Conservation (phyloP, 768 basidiomycete genomes). For the Suillus decipiens region DNA sequence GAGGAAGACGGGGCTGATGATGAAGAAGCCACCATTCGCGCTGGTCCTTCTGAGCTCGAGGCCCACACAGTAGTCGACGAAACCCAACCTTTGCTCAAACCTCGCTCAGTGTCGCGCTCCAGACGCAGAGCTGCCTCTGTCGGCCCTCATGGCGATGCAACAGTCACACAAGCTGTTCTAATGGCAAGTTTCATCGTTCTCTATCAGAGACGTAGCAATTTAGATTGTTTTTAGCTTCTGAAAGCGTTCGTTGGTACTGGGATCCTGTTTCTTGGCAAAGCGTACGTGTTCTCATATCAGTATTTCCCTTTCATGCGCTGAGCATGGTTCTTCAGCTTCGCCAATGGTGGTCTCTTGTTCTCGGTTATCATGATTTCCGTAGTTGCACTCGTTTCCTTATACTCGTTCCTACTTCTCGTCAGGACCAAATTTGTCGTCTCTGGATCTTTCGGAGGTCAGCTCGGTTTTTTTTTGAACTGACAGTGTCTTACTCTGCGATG, state of each 20-base stretch:
- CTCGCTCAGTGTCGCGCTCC: slow-evolving; percentile 49
- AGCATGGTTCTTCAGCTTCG: slow-evolving; percentile 58
- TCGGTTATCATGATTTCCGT: slow-evolving; percentile 73
- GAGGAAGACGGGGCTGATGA: slow-evolving; percentile 70
- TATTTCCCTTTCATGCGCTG: slow-evolving; percentile 9
- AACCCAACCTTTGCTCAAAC: slow-evolving; percentile 56
- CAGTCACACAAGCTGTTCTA: slow-evolving; percentile 86
- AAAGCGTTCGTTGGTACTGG: slow-evolving; percentile 97
- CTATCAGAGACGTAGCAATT: slow-evolving; percentile 5
- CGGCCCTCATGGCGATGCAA: slow-evolving; percentile 79
- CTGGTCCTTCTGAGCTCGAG: slow-evolving; percentile 14
- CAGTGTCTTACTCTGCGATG: slow-evolving; percentile 3
- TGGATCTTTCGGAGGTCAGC: slow-evolving; percentile 89
- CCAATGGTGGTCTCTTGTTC: slow-evolving; percentile 94
- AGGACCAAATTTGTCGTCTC: slow-evolving; percentile 85
- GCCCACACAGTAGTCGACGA: slow-evolving; percentile 37
- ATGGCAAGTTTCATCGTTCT: slow-evolving; percentile 60
- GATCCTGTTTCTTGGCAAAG: slow-evolving; percentile 93
- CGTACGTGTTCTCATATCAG: slow-evolving; percentile 48
- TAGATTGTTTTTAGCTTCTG: slow-evolving; percentile 56
- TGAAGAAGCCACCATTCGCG: slow-evolving; percentile 46
- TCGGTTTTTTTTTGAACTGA: slow-evolving; percentile 6
- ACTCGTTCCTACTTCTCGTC: slow-evolving; percentile 91
- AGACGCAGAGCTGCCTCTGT: slow-evolving; percentile 57
- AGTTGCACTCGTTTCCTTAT: slow-evolving; percentile 86